Percentiles rank a stretch among this genome's conserved stretches.
These are phyloP conservation scores for Babesia divergens DNA, from an alignment of 169 alveolate genomes.

Conservation along the genomic window DNA sequence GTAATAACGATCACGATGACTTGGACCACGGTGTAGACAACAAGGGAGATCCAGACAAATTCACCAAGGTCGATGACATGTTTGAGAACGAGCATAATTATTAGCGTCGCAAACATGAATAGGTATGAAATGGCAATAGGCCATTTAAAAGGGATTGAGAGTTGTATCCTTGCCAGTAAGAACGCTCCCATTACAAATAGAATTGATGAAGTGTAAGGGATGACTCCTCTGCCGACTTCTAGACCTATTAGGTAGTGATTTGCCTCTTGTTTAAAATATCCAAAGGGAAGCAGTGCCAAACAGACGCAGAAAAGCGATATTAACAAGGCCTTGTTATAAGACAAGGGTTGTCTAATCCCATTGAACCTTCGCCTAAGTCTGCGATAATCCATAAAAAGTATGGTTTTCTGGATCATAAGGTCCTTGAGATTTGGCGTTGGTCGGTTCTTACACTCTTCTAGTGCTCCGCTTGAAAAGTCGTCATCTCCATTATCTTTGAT, in stretches of 20 bases:
- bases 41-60: constrained; percentile 52
- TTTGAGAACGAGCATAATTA: constrained; percentile 60
- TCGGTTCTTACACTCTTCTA: neutral
- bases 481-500: neutral
- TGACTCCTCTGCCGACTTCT: constrained; percentile 33
- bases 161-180: constrained; percentile 72
- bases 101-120: constrained; percentile 66
- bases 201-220: constrained; percentile 30
- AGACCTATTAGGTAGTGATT: constrained; percentile 27
- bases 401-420: constrained; percentile 59
- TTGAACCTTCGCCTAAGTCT: constrained; percentile 73
- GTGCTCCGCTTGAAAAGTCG: neutral
- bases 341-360: constrained; percentile 78
- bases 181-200: constrained; percentile 51
- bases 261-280: constrained; percentile 4
- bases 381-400: constrained; percentile 78
- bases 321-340: constrained; percentile 70
- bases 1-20: constrained; percentile 60
- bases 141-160: constrained; percentile 68
- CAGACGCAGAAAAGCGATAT: constrained; percentile 72
- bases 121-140: constrained; percentile 72
- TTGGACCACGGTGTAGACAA: constrained; percentile 64
- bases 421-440: constrained; percentile 9
- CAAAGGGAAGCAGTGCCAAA: constrained; percentile 62
- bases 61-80: constrained; percentile 49